Evolutionary conservation across 805 yeast genomes (phyloP).

Genomic region (Suhomyces prunicola): DNA sequence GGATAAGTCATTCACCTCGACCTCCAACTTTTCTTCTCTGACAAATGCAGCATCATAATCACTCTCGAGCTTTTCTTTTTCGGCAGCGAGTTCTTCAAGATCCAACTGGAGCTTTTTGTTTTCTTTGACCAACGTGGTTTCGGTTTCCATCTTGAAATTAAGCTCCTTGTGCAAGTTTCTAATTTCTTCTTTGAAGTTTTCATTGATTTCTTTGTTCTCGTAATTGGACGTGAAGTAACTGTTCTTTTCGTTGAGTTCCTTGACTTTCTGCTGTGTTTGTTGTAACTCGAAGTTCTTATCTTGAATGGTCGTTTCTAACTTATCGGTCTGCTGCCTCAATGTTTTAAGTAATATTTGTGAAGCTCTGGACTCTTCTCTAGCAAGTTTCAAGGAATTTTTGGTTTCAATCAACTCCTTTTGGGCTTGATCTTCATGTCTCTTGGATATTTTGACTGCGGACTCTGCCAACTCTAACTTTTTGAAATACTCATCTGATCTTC

Average conservation of each 20-base stretch:
- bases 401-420: constrained; percentile 47
- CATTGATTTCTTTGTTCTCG: constrained; percentile 38
- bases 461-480: constrained; percentile 77
- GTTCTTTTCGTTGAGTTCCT: constrained; percentile 54
- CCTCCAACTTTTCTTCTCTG: constrained; percentile 40
- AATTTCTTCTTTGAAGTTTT: constrained; percentile 50
- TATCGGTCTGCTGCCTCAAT: constrained; percentile 47
- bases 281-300: constrained; percentile 55
- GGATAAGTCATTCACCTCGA: constrained; percentile 21
- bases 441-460: constrained; percentile 59
- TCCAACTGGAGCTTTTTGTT: constrained; percentile 60
- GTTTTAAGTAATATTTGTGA: constrained; percentile 54
- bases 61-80: constrained; percentile 24
- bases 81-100: constrained; percentile 43
- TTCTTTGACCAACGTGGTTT: constrained; percentile 62
- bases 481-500: constrained; percentile 71
- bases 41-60: constrained; percentile 37
- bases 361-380: constrained; percentile 50
- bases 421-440: constrained; percentile 56
- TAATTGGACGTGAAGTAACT: constrained; percentile 49
- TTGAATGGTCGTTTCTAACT: constrained; percentile 53
- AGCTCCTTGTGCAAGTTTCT: constrained; percentile 52
- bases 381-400: constrained; percentile 41
- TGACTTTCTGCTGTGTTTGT: constrained; percentile 46
- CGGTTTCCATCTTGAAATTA: constrained; percentile 54